These are phyloP conservation scores for Thuidium tamariscinum DNA, from an alignment of 225 moss, liverwort and hornwort species.

Conservation along the genomic window DNA sequence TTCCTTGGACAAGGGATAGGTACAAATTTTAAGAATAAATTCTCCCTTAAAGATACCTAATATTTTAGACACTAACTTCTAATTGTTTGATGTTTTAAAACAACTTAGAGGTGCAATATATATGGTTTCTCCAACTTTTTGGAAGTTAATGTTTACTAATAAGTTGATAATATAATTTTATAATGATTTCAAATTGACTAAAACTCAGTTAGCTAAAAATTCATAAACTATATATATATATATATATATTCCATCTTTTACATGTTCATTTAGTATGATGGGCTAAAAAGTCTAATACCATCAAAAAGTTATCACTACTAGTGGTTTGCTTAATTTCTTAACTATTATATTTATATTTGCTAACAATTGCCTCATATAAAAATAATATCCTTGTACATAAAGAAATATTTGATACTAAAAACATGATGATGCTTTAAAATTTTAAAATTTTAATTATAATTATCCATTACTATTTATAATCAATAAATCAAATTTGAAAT, in stretches of 20 bases:
- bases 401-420: not conserved
- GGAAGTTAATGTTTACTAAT: not conserved
- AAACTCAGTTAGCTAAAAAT: not conserved
- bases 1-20: not conserved
- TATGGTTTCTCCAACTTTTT: not conserved
- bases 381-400: not conserved
- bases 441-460: not conserved
- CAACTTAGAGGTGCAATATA: not conserved
- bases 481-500: not conserved
- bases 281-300: not conserved
- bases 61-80: not conserved
- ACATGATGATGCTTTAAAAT: not conserved
- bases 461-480: rapidly evolving
- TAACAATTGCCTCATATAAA: not conserved
- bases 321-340: not conserved
- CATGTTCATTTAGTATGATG: not conserved
- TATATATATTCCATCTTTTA: not conserved
- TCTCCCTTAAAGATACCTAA: not conserved
- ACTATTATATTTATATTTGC: too few species aligned
- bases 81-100: not conserved
- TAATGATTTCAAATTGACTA: not conserved
- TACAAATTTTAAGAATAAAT: too few species aligned
- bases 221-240: not conserved
- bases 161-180: too few species aligned
- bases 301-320: not conserved